phyloP scores from a whole-genome alignment of 1,284 basidiomycete species.

The Peniophora sp. region DNA sequence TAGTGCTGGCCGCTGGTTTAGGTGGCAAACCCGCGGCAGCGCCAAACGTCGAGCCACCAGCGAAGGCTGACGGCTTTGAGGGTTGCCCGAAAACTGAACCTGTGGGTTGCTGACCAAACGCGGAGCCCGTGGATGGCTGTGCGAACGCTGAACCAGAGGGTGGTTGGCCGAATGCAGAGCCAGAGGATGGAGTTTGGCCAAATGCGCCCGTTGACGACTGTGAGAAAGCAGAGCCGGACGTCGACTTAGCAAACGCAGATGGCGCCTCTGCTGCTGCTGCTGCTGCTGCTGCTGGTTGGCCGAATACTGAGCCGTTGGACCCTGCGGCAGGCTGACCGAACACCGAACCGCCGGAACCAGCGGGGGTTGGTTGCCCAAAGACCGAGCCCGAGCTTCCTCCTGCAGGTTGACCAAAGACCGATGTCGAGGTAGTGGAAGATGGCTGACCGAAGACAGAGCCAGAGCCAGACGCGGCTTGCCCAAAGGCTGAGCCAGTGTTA shows the following conservation, averaged over 20 bases:
- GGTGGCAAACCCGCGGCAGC: conserved; percentile 4
- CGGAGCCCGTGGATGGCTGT: conserved; percentile 14
- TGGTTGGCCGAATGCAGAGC: conserved; percentile 8
- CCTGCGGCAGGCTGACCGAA: conserved; percentile 3
- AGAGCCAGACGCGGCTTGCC: conserved; percentile 9
- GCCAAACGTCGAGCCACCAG: background rate
- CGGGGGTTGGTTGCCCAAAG: background rate
- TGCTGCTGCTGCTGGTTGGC: conserved; percentile 9
- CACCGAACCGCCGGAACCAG: background rate
- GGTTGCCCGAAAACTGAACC: conserved; percentile 9
- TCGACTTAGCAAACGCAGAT: too few species aligned
- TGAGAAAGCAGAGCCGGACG: too few species aligned
- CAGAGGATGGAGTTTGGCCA: background rate
- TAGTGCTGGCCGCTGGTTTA: conserved; percentile 6
- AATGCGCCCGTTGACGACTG: background rate
- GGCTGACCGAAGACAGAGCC: conserved; percentile 22
- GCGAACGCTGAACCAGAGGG: conserved; percentile 17
- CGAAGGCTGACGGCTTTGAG: conserved; percentile 3
- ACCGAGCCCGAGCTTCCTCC: conserved; percentile 1
- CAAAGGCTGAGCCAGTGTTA: conserved; percentile 9
- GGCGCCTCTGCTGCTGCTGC: too few species aligned
- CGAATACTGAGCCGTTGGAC: conserved; percentile 19
- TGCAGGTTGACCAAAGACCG: background rate
- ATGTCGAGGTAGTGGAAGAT: conserved; percentile 7
- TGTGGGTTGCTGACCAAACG: conserved; percentile 16